Conservation (phyloP, 73 alveolate genomes). For the Paramecium octaurelia region DNA sequence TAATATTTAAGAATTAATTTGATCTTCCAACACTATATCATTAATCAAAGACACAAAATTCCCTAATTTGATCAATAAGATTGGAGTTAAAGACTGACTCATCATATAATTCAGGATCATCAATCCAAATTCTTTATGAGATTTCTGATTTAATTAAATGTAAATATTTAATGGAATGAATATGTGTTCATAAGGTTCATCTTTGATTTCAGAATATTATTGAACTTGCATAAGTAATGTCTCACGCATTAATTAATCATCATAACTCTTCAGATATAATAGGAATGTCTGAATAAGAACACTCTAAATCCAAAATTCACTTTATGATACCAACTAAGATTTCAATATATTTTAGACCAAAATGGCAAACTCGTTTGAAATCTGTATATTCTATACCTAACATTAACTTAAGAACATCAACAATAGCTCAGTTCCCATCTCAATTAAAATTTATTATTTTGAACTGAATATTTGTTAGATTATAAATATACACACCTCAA, state of each 20-base stretch:
- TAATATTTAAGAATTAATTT: neutral
- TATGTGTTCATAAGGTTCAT: constrained; percentile 6
- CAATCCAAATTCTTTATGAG: neutral
- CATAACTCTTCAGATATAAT: neutral
- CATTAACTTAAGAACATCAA: neutral
- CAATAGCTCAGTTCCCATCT: neutral
- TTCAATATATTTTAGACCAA: neutral
- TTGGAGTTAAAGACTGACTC: neutral
- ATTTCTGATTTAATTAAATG: neutral
- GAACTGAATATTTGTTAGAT: neutral
- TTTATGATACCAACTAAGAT: neutral
- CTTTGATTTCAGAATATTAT: constrained; percentile 1
- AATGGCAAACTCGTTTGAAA: neutral
- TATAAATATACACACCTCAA: neutral
- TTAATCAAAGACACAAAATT: neutral
- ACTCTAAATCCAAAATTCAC: neutral
- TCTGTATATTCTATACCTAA: neutral
- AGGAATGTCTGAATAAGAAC: neutral
- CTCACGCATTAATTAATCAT: neutral
- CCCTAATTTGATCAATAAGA: neutral
- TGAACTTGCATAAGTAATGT: neutral
- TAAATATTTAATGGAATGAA: neutral
- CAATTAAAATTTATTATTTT: neutral
- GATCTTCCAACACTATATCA: neutral
- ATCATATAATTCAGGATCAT: neutral